Evolutionary conservation across 1,139 yeast species (phyloP), one percentile per base, ranked within the genome.

Genomic region (Tardiomyces digboiensis): DNA sequence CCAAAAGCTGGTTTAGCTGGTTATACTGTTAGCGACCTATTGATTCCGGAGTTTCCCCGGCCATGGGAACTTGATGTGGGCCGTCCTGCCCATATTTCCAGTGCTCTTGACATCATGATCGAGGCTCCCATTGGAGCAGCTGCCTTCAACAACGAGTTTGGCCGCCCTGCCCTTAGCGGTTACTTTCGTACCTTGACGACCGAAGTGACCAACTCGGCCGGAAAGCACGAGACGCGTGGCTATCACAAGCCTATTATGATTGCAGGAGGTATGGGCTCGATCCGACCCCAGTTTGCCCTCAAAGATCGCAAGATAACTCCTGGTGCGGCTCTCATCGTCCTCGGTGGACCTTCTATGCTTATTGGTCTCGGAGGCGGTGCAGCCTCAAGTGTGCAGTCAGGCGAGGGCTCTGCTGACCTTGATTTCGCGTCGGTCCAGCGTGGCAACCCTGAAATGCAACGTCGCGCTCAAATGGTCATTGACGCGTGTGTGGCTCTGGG

Each of bases 321-420:
- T 23, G 97, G 97, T 19, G 81, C 97, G 22, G 80, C 84, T 47
- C 74, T 93, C 52, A 86, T 93, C 61, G 98, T 93, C 21, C 77
- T 93, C 44, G 99, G 99, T 60, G 99, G 99, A 47, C 96, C 89
- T 57, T 85, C 89, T n/a, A 91, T 93, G 98, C 77, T 93, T 57
- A 91, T 93, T 67, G 99, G 99, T 60, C 76, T 91, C 48, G 99
- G 99, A 60, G 99, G 99, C 61, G 99, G 99, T 69, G 98, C 98
- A 41, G 98, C 98, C 8, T 91, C 98, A 6, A 86, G 96, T 8
- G 78, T 89, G 44, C 79, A 95, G 16, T 85, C 97, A 21, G 97
- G 97, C 58, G 97, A 88, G 64, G 96, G 95, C 43, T 84, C 95
- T 39, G 96, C 86, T 19, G 95, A 83, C 52, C 76, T 93, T 55